Conservation (phyloP, 805 yeast species). For the Cyberlindnera euphorbiae region DNA sequence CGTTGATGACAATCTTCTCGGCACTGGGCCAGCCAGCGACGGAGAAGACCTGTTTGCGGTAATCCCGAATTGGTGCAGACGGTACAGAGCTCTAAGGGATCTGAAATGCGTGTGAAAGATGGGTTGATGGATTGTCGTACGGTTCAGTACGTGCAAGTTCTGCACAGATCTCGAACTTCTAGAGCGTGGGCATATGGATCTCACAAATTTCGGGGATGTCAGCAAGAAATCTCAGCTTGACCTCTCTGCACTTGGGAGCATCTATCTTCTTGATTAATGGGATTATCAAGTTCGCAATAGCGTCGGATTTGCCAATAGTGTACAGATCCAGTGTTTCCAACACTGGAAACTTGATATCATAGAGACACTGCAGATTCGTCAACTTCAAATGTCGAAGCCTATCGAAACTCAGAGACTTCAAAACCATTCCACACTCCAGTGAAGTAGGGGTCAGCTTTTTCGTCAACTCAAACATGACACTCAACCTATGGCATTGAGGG, state of each 20-base stretch:
- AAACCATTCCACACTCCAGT: neutral
- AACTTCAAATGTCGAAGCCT: neutral
- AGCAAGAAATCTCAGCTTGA: neutral
- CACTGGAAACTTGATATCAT: constrained; percentile 1
- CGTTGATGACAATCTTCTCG: no score
- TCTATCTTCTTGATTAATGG: constrained; percentile 3
- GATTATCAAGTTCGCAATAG: neutral
- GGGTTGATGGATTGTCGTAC: no score
- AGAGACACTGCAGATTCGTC: constrained; percentile 6
- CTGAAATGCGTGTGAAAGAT: no score
- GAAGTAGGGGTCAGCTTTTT: neutral
- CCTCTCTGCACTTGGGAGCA: constrained; percentile 3
- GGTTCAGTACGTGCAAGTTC: constrained; percentile 1
- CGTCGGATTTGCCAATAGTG: constrained; percentile 2
- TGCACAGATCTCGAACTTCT: no score
- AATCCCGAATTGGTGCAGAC: no score
- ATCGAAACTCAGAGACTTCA: constrained; percentile 2
- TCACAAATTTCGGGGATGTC: constrained; percentile 1
- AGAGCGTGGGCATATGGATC: constrained; percentile 5
- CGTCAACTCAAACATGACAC: no score
- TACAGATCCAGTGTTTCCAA: constrained; percentile 1
- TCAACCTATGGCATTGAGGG: no score
- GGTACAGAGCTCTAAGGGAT: no score
- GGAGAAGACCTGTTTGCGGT: no score
- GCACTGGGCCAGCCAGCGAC: no score